phyloP scores from a whole-genome alignment of 768 basidiomycete species.

The Roridomyces roridus region DNA sequence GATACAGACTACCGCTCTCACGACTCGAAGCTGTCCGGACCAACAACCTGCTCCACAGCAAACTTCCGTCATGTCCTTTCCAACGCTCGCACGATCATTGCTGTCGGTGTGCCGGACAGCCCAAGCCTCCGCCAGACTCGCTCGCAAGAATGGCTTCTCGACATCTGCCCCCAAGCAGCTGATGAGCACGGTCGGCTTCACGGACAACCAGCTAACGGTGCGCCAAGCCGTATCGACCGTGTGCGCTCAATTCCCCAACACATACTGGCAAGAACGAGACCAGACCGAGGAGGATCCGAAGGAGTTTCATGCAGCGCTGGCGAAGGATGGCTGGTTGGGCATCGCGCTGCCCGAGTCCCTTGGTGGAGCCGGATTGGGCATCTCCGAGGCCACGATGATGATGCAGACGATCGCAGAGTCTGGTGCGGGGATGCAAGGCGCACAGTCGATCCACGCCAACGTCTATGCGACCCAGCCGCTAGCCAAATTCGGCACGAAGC shows the following conservation, averaged over 20 bases:
- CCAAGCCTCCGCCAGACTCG: too few species aligned
- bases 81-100: too few species aligned
- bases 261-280: slow-evolving; percentile 20
- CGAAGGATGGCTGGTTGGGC: slow-evolving; percentile 18
- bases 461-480: slow-evolving; percentile 25
- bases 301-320: slow-evolving; percentile 17
- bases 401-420: slow-evolving; percentile 26
- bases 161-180: background rate
- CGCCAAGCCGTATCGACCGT: slow-evolving; percentile 5
- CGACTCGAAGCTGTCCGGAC: too few species aligned
- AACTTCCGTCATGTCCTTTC: too few species aligned
- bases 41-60: too few species aligned
- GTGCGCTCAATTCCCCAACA: slow-evolving; percentile 16
- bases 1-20: too few species aligned
- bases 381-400: slow-evolving; percentile 28
- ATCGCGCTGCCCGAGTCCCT: slow-evolving; percentile 21
- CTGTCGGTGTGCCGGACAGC: too few species aligned
- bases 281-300: slow-evolving; percentile 1
- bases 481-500: slow-evolving; percentile 10
- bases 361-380: slow-evolving; percentile 23
- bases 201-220: slow-evolving; percentile 10
- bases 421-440: slow-evolving; percentile 26
- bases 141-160: background rate
- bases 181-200: slow-evolving; percentile 9
- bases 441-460: slow-evolving; percentile 25